Evolutionary conservation across 1,284 basidiomycete species (phyloP).

Genomic region (Apiotrichum laibachii): DNA sequence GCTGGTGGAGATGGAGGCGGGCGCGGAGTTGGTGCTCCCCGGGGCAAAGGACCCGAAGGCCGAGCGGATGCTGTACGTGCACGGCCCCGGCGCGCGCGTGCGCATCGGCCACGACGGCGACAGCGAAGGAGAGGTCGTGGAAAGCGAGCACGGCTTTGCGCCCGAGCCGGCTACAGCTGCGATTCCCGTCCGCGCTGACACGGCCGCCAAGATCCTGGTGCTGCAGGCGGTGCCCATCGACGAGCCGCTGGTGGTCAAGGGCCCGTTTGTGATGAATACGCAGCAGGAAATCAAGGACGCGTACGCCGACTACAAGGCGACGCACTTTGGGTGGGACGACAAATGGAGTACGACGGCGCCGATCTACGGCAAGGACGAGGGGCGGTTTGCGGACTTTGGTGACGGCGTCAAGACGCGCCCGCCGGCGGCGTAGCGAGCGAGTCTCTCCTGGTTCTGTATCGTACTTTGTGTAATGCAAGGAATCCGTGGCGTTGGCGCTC

Average conservation of each 20-base stretch:
- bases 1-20: constrained; percentile 17
- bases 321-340: constrained; percentile 15
- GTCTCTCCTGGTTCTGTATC: too few relatives aligned
- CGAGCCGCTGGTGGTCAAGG: constrained; percentile 18
- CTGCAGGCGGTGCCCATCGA: constrained; percentile 16
- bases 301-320: constrained; percentile 19
- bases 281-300: constrained; percentile 15
- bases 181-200: constrained; percentile 4
- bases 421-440: too few relatives aligned
- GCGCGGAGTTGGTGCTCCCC: constrained; percentile 8
- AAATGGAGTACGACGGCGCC: neutral
- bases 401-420: constrained; percentile 1
- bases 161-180: neutral
- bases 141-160: constrained; percentile 9
- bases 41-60: constrained; percentile 2
- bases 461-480: too few relatives aligned
- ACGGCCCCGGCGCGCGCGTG: constrained; percentile 8
- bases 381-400: constrained; percentile 7
- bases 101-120: neutral
- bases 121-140: too few relatives aligned
- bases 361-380: neutral
- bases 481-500: too few relatives aligned
- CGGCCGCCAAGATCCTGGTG: constrained; percentile 10
- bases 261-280: constrained; percentile 23
- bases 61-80: constrained; percentile 19